Percentiles rank a stretch among this genome's conserved stretches.
phyloP scores from a whole-genome alignment of 495 filamentous ascomycete species.

The Xylaria bambusicola region DNA sequence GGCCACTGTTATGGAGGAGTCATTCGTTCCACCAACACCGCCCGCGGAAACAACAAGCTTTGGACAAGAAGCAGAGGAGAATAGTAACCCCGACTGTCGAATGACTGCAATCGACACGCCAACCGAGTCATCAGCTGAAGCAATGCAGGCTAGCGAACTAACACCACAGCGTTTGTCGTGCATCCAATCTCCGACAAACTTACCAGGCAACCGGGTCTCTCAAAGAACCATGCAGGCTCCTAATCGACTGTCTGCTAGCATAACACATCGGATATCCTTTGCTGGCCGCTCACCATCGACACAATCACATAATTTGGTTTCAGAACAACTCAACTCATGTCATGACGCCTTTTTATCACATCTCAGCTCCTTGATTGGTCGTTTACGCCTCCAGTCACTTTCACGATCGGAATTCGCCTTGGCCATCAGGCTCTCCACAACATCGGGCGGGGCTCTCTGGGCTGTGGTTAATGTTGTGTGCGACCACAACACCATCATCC shows the following conservation, averaged over 20 bases:
- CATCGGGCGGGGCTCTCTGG: constrained; percentile 75
- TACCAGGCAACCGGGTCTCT: constrained; percentile 43
- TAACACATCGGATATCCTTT: constrained; percentile 57
- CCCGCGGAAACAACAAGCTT: constrained; percentile 60
- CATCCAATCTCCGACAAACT: constrained; percentile 35
- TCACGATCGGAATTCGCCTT: constrained; percentile 79
- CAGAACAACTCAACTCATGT: constrained; percentile 65
- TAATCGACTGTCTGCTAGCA: constrained; percentile 50
- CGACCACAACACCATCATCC: constrained; percentile 69
- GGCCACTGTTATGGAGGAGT: constrained; percentile 64
- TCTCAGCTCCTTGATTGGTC: constrained; percentile 87
- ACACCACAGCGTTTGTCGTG: constrained; percentile 48
- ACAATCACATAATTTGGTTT: constrained; percentile 53
- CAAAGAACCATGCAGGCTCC: constrained; percentile 30
- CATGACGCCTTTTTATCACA: constrained; percentile 88
- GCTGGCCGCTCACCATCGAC: constrained; percentile 46
- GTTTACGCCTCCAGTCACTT: constrained; percentile 84
- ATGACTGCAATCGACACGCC: constrained; percentile 28
- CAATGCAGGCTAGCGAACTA: constrained; percentile 34
- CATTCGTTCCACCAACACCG: constrained; percentile 69
- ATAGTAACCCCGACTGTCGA: constrained; percentile 43
- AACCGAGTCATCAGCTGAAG: constrained; percentile 34
- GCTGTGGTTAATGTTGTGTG: constrained; percentile 81
- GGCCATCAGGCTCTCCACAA: constrained; percentile 70
- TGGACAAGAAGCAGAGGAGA: constrained; percentile 32